A percentile compares a stretch with the other conserved stretches of the same genome.
These are phyloP conservation scores for Populus tomentosa DNA, from an alignment of 441 rosid species.

Conservation along the genomic window DNA sequence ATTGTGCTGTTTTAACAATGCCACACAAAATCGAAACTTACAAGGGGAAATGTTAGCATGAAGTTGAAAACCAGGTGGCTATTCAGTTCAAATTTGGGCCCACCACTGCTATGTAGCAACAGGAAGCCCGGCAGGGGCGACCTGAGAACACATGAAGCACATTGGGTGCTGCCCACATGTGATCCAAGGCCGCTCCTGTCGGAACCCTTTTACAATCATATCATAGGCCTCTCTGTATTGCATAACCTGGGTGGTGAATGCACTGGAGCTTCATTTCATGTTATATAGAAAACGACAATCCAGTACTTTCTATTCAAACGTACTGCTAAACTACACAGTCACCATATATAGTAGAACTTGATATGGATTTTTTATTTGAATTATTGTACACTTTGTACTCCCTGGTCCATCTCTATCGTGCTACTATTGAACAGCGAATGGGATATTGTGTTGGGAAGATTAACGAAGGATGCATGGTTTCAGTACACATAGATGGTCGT, in stretches of 20 bases:
- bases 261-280: not conserved
- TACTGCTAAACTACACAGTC: not conserved
- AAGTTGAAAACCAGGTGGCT: too few relatives aligned
- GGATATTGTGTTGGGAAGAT: too few relatives aligned
- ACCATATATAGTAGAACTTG: too few relatives aligned
- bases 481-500: too few relatives aligned
- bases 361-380: too few relatives aligned
- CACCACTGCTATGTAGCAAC: not conserved
- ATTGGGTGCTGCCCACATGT: constrained; percentile 24
- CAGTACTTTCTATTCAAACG: not conserved
- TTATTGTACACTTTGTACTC: too few relatives aligned
- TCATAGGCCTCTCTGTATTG: not conserved
- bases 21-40: too few relatives aligned
- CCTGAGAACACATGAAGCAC: constrained; percentile 51
- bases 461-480: not conserved
- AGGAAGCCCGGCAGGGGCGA: constrained; percentile 56
- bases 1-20: too few relatives aligned
- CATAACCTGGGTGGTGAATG: not conserved
- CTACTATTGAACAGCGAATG: too few relatives aligned
- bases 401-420: too few relatives aligned
- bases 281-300: not conserved
- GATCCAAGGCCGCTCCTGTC: constrained; percentile 48
- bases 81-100: too few relatives aligned
- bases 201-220: constrained; percentile 30
- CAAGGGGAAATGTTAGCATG: too few relatives aligned